phyloP scores from a whole-genome alignment of 129 eudicot species.

The Sambucus nigra region DNA sequence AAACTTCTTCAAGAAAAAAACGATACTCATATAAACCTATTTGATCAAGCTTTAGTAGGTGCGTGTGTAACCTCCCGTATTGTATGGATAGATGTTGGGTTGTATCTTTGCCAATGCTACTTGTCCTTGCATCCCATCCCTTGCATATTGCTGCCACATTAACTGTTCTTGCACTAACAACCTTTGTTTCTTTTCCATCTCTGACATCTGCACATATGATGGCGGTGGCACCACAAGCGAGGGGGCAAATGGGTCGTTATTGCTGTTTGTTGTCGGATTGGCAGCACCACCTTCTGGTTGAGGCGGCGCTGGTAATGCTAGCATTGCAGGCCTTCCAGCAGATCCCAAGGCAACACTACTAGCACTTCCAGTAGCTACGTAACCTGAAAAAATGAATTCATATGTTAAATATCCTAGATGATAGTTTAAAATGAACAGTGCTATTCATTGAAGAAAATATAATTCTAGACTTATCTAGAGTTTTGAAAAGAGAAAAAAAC shows the following conservation, averaged over 20 bases:
- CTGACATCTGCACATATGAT: conserved; percentile 67
- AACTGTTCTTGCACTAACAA: conserved; percentile 54
- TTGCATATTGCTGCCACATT: conserved; percentile 73
- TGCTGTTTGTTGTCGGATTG: not conserved
- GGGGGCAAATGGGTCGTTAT: conserved; percentile 68
- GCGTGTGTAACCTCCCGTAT: conserved; percentile 29
- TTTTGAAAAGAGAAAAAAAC: too few species aligned
- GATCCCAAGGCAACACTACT: conserved; percentile 72
- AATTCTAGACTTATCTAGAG: too few species aligned
- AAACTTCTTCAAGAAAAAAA: not conserved
- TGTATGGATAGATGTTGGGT: conserved; percentile 25
- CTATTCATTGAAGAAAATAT: too few species aligned
- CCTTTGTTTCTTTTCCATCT: conserved; percentile 62
- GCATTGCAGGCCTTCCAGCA: conserved; percentile 36
- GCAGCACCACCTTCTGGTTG: conserved; percentile 14
- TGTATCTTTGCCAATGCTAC: conserved; percentile 32
- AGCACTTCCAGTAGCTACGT: conserved; percentile 53
- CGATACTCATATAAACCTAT: conserved; percentile 1
- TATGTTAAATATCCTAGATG: too few species aligned
- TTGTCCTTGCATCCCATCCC: conserved; percentile 56
- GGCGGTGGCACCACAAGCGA: conserved; percentile 61
- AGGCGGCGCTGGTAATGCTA: conserved; percentile 72
- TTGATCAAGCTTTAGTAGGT: not conserved
- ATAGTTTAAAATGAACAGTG: too few species aligned
- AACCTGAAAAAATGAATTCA: too few species aligned